Base-by-base conservation (phyloP, 768 basidiomycete species). In the Suillus tomentosus region DNA sequence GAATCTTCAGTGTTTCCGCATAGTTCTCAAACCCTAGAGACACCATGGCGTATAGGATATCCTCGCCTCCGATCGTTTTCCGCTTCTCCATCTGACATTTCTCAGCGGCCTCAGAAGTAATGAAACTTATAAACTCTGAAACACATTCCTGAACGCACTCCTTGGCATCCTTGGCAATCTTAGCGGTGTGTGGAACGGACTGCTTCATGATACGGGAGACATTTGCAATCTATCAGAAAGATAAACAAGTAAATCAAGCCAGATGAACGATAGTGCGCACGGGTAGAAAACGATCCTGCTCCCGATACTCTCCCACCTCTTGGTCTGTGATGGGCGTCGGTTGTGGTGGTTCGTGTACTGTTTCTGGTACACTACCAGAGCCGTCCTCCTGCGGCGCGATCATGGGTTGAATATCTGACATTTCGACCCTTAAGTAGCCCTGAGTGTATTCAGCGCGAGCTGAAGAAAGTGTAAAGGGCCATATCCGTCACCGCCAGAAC, bases 91-190 rank as follows among this genome's bases (percentile, higher is more conserved):
- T 81, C 73, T 91, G 86, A 68, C 95, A 96, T 72, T 94, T 94
- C 77, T 98, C 96, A 17, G 94, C 94, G 5, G 96, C 96, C 76
- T 99, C 96, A 51, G 90, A 92, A 36, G 96, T 97, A 79, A 99
- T 95, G 84, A 99, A 99, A 70, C 88, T 89, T 76, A 99, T 98
- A 82, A 97, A 99, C 79, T 99, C 96, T 50, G 92, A 95, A 62
- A 97, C 94, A 78, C 96, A 97, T 79, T 98, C 96, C 76, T 99
- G 96, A 50, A 98, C 94, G 77, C 94, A 95, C 79, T 99, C 96
- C 75, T 99, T 99, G 53, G 95, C 95, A 77, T 99, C 96, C 76
- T 98, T 98, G 9, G 94, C 92, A 71, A 98, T 96, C 79, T 99
- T 99, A 50, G 96, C 94, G 22, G 91, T 91, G 0, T 88, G 79